Evolutionary conservation across 2,329 filamentous ascomycete species (phyloP).

Genomic region (Cryphonectria nitschkei): DNA sequence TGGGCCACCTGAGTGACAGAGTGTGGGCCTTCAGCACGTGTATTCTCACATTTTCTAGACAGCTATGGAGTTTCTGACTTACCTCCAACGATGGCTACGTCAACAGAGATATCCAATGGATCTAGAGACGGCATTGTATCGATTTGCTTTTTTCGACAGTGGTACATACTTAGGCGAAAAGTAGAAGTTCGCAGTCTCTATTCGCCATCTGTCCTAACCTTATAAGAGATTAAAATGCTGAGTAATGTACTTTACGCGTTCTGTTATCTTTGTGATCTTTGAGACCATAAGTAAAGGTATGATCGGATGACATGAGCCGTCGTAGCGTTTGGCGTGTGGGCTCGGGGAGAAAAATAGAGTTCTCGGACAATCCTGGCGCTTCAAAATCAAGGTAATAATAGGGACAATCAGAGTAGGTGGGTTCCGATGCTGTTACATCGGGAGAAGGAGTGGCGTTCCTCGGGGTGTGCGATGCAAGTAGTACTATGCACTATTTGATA

Average conservation of each 20-base stretch:
- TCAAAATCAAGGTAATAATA: not conserved
- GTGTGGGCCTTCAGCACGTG: not conserved
- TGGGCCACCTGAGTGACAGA: not conserved
- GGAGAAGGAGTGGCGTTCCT: not conserved
- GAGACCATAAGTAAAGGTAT: not conserved
- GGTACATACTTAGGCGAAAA: not conserved
- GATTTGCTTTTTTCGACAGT: not conserved
- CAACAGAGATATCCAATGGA: not conserved
- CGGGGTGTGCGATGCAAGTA: not conserved
- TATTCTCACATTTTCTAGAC: too few species aligned
- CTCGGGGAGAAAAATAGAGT: not conserved
- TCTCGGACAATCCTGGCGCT: not conserved
- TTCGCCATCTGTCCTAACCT: not conserved
- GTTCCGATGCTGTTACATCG: not conserved
- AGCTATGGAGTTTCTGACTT: not conserved
- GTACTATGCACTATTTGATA: not conserved
- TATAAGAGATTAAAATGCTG: not conserved
- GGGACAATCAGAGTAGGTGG: not conserved
- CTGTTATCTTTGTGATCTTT: not conserved
- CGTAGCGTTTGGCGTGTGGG: not conserved
- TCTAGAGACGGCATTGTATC: not conserved
- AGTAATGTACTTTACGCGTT: not conserved
- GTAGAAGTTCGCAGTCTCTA: not conserved
- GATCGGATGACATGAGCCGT: not conserved
- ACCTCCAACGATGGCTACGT: slow-evolving; percentile 6